A percentile compares a stretch with the other conserved stretches of the same genome.
Evolutionary conservation across 345 rosid species (phyloP).

Genomic region (rapeseed (Brassica napus)): Da-Ae NC_063444.1:49755501-49756000

Average conservation of each 20-base stretch:
- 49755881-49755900: slow-evolving; percentile 50
- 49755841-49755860: slow-evolving; percentile 47
- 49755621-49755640: neutral
- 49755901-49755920: slow-evolving; percentile 42
- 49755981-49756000: slow-evolving; percentile 62
- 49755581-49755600: too few relatives aligned
- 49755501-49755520: too few relatives aligned
- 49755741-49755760: neutral
- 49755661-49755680: slow-evolving; percentile 77
- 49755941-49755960: slow-evolving; percentile 20
- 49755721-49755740: neutral
- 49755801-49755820: slow-evolving; percentile 72
- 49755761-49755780: neutral
- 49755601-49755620: neutral
- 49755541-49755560: too few relatives aligned
- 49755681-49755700: slow-evolving; percentile 85
- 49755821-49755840: slow-evolving; percentile 77
- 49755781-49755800: slow-evolving; percentile 53
- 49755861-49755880: slow-evolving; percentile 56
- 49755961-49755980: slow-evolving; percentile 25
- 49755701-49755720: slow-evolving; percentile 64
- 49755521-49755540: too few relatives aligned
- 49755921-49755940: slow-evolving; percentile 39
- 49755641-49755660: slow-evolving; percentile 75
- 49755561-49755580: too few relatives aligned